phyloP scores from a whole-genome alignment of 148 eudicot genomes.

The Cornus suecica region DNA sequence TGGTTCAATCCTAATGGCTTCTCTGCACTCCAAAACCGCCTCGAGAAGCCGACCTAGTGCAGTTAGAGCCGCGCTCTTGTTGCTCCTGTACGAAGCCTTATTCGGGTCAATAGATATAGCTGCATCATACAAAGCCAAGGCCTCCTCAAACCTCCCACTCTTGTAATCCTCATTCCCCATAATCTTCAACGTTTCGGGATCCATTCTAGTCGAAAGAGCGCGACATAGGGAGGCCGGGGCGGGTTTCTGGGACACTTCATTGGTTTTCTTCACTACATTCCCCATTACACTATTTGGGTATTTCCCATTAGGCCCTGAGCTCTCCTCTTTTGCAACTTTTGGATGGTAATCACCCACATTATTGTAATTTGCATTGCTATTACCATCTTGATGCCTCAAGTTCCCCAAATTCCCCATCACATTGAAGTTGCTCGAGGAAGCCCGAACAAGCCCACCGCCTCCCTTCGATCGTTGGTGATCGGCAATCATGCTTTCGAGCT shows the following conservation, averaged over 20 bases:
- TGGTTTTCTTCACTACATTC: conserved; percentile 48
- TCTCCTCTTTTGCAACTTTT: conserved; percentile 16
- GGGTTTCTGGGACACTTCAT: conserved; percentile 29
- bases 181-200: conserved; percentile 86
- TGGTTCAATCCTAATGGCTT: conserved; percentile 83
- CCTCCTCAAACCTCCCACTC: conserved; percentile 87
- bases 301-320: conserved; percentile 13
- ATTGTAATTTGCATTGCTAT: conserved; percentile 12
- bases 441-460: conserved; percentile 51
- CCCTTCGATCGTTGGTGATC: conserved; percentile 65
- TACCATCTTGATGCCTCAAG: conserved; percentile 47
- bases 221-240: conserved; percentile 55
- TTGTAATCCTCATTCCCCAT: conserved; percentile 94
- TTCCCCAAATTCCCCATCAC: conserved; percentile 67
- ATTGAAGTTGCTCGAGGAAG: conserved; percentile 80
- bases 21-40: conserved; percentile 91
- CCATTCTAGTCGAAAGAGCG: conserved; percentile 91
- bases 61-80: conserved; percentile 86
- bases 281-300: conserved; percentile 47
- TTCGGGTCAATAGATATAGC: conserved; percentile 85
- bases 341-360: conserved; percentile 18
- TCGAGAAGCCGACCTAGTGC: conserved; percentile 88
- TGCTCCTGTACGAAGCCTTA: conserved; percentile 87
- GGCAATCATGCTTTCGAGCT: conserved; percentile 75
- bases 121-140: conserved; percentile 82